Evolutionary conservation across 257 asterid species (phyloP), one percentile per base, ranked within the genome.

Genomic region (Salvia rosmarinus): DNA sequence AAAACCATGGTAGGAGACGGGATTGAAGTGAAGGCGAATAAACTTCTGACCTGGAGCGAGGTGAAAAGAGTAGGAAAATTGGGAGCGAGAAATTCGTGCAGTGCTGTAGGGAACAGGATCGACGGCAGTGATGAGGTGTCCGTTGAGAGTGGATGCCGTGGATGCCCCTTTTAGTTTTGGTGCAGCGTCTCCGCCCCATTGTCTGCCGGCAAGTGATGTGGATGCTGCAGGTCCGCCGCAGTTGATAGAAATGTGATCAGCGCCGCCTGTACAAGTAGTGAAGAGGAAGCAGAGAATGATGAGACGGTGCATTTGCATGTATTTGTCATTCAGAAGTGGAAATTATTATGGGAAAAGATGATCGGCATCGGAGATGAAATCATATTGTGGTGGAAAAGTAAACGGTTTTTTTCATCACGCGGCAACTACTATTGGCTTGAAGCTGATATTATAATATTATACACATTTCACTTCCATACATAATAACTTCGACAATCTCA

Each of bases 21-120:
- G 85, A 60, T 77, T 70, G 75, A 83, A 85, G 78, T 83, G 83
- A 49, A 85, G 86, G 51, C 86, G 85, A 71, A 83, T 68, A 20
- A 74, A 68, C 47, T 85, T 83, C 75, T 82, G 86, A 73, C 88
- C 88, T 59, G 88, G 59, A n/a, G 16, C 17, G 64, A 81, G 76
- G 3, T 23, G 84, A 42, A 85, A 85, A 1, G 57, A 16, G 72
- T 83, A 83, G 74, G 86, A 71, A 65, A 83, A 83, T 2, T 67
- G 78, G 55, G 79, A n/a, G 25, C 67, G 82, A 11, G 84, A 85
- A 51, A 77, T 21, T 10, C 90, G 72, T 0, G 88, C 83, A 0
- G 84, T 81, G 17, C 1, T 49, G 86, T 78, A 85, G 9, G n/a
- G 86, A 32, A 79, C 52, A 5, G 76, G 68, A 67, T 79, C 76